Base-by-base conservation (phyloP, 352 stramenopile species). In the Globisporangium polare region DNA sequence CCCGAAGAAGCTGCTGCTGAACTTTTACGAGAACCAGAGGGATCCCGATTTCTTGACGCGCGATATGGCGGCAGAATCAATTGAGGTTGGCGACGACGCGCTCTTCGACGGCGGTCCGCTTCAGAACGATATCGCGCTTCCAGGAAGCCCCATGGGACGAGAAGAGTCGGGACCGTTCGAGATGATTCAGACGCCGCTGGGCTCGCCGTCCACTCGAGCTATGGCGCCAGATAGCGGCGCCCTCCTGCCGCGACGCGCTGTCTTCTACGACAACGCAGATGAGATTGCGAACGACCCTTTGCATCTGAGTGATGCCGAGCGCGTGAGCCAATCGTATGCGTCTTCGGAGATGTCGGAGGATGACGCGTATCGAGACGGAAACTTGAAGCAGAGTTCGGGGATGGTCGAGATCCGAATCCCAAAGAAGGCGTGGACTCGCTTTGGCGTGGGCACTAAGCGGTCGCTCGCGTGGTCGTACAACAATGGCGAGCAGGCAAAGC, bases 391-490 rank as follows among this genome's bases (percentile, higher is more conserved):
- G 24, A 69, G 76, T 2, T 73, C 80, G 13, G 83, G 78, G 4
- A 68, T 77, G n/a, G 73, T 92, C 2, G 82, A 93, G 43, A 95
- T 95, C 60, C 86, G 83, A 45, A 86, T 95, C 41, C 86, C 86
- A 20, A 88, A 86, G 50, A 93, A 93, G 68, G 84, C 85, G 15
- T 95, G 86, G 86, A 80, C 82, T 20, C 75, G 83, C 17, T 74
- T 91, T 41, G 81, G 81, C 6, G 79, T 89, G 7, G 74, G 76
- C 2, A 77, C 77, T 18, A 83, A 87, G 29, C 72, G 79, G 29
- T 92, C 85, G 0, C 89, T 92, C 53, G 82, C 85, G 42, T 78
- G 86, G 63, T 89, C 85, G 2, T 84, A 92, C 62, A 94, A 88
- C 51, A 88, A 87, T 29, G 80, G 77, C 51, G 81, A 88, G 26